A percentile compares a stretch with the other conserved stretches of the same genome.
phyloP scores from a whole-genome alignment of 2,329 filamentous ascomycete species.

The Fusarium decemcellulare region DNA sequence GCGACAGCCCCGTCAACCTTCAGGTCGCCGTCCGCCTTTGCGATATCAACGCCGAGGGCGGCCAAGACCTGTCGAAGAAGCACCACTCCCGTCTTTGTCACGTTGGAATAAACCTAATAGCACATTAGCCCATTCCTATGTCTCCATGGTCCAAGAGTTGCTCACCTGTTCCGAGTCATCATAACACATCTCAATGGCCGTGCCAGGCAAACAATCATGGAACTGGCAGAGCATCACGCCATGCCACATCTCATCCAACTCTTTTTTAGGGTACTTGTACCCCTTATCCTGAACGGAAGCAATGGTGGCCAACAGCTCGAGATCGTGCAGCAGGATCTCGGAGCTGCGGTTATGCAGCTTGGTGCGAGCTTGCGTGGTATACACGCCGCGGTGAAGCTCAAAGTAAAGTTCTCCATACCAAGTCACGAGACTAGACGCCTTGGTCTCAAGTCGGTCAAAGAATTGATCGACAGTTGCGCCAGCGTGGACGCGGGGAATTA shows the following conservation, averaged over 20 bases:
- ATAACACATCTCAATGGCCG: conserved; percentile 97
- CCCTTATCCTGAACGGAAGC: conserved; percentile 79
- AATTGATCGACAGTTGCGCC: conserved; percentile 94
- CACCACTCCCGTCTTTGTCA: neutral
- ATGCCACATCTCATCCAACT: conserved; percentile 98
- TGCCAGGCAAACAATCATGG: conserved; percentile 96
- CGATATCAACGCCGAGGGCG: conserved; percentile 75
- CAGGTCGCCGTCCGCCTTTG: conserved; percentile 80
- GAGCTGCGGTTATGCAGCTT: conserved; percentile 92
- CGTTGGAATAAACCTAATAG: conserved; percentile 72
- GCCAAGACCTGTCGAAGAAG: neutral
- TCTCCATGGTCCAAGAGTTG: conserved; percentile 13
- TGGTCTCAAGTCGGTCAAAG: conserved; percentile 87
- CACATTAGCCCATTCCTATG: conserved; percentile 10
- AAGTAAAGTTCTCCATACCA: conserved; percentile 99
- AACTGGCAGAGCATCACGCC: conserved; percentile 93
- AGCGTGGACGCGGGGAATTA: conserved; percentile 87
- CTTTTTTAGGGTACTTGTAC: conserved; percentile 93
- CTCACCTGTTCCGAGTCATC: conserved; percentile 88
- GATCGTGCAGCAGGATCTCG: conserved; percentile 87
- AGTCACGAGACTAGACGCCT: conserved; percentile 84
- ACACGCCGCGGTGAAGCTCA: conserved; percentile 95
- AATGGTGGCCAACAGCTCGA: conserved; percentile 90
- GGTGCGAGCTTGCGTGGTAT: conserved; percentile 98
- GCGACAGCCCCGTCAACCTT: conserved; percentile 71